Base-by-base conservation (phyloP, 1,284 basidiomycete genomes). In the Xerocomus nothofagi region DNA sequence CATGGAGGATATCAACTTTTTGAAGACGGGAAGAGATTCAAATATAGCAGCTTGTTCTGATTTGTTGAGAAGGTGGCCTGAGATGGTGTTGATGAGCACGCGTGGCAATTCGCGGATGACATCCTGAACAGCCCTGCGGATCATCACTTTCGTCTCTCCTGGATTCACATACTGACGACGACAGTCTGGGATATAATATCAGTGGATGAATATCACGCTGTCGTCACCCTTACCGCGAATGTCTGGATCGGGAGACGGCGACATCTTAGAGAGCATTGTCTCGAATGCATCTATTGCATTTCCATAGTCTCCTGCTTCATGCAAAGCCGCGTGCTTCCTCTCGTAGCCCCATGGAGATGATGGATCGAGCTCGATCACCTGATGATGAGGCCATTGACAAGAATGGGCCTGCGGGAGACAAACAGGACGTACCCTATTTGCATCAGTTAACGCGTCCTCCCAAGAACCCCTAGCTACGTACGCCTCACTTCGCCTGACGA, bases 331-430 rank as follows among this genome's bases (percentile, higher is more conserved):
- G 15, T 31, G 26, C n/a, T 31, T 51, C 11, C 3, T 30, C 20
- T 54, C 47, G 27, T 54, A 54, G 4, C 53, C 52, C 21, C 24
- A 30, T 15, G 47, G 52, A 3, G 41, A 54, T 2, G 41, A 36
- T 6, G 37, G 18, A 29, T 55, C 45, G 6, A 44, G 46, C 6
- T 0, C 10, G 29, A 48, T 48, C 3, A 31, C 29, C 50, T 54
- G 12, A 29, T 4, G 17, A 18, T 31, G 33, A 27, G 21, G 11
- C 9, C 21, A 7, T 42, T 6, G 1, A 33, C 20, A 31, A 15
- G 10, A 21, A 15, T 3, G 21, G 2, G 9, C 27, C 26, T 27
- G 18, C 7, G 8, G 3, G 5, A 1, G 10, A 37, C n/a, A n/a
- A 38, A 15, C 3, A 11, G 0, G 18, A 11, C 40, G 3, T 4